Percentiles rank a stretch among this genome's conserved stretches.
These are phyloP conservation scores for Verbascum thapsus DNA, from an alignment of 257 asterid species.

Conservation along the genomic window DNA sequence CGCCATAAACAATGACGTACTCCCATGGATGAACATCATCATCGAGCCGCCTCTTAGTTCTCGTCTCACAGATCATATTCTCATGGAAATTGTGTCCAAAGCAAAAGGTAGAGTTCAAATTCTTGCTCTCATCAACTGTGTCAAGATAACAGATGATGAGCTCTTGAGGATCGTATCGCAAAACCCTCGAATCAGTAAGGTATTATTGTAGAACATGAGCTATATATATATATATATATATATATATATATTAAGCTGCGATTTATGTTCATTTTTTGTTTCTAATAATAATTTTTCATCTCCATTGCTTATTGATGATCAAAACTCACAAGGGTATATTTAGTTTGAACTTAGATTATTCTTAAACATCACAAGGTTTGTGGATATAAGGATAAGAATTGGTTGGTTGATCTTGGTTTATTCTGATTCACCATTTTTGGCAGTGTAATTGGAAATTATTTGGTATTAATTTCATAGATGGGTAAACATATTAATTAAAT, in stretches of 20 bases:
- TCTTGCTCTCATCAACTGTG: constrained; percentile 59
- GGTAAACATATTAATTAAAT: not conserved
- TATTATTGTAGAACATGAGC: constrained; percentile 26
- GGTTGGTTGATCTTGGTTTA: constrained; percentile 28
- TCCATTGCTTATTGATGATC: too few species aligned
- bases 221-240: too few species aligned
- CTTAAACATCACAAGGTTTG: not conserved
- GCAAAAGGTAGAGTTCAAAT: constrained; percentile 52
- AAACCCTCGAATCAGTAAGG: constrained; percentile 67
- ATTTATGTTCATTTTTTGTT: not conserved
- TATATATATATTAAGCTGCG: not conserved
- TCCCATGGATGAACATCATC: constrained; percentile 65
- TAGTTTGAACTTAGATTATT: not conserved
- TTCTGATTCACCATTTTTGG: not conserved
- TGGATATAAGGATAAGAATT: constrained; percentile 38
- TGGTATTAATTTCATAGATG: not conserved
- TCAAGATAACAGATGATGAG: constrained; percentile 60
- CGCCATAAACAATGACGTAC: constrained; percentile 55
- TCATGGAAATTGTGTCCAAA: constrained; percentile 48
- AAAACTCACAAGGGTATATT: too few species aligned
- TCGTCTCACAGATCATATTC: constrained; percentile 47
- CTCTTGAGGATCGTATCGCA: constrained; percentile 42
- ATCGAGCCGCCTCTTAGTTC: constrained; percentile 56
- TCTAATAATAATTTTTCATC: too few species aligned
- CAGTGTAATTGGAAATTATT: too few species aligned